phyloP scores from a whole-genome alignment of 208 protist genomes.

The Leishmania gerbilli region DNA sequence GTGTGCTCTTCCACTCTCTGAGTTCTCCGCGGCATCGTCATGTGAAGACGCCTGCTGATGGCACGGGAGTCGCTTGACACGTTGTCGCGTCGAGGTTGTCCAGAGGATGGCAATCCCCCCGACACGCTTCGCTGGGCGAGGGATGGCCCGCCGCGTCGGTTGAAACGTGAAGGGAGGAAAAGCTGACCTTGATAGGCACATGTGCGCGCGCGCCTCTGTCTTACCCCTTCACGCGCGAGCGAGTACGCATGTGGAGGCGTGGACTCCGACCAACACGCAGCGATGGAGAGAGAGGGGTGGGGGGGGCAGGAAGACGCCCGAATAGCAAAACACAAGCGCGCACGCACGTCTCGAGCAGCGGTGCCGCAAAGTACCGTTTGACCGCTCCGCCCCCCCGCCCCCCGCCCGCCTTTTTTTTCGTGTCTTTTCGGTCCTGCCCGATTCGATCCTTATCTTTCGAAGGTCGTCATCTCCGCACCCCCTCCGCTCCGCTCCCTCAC shows the following conservation, averaged over 20 bases:
- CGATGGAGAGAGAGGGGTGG: too few species aligned
- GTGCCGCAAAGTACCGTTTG: too few species aligned
- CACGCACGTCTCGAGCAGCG: too few species aligned
- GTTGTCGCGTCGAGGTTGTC: not conserved
- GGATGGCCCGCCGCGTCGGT: not conserved
- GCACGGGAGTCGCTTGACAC: not conserved
- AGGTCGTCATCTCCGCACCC: not conserved
- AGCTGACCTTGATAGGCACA: not conserved
- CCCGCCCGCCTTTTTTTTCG: too few species aligned
- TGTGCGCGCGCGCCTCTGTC: not conserved
- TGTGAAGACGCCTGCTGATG: not conserved
- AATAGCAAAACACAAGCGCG: too few species aligned
- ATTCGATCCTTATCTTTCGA: not conserved
- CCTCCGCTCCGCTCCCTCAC: too few species aligned
- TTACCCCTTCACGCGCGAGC: not conserved
- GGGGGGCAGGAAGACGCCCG: too few species aligned
- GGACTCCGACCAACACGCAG: not conserved
- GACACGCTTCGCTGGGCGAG: not conserved
- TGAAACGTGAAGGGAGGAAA: not conserved
- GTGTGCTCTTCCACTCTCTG: constrained; percentile 1
- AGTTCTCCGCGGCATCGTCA: not conserved
- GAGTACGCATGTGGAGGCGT: not conserved
- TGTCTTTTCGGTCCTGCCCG: not conserved
- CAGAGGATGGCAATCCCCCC: not conserved
- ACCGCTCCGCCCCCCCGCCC: not conserved